Evolutionary conservation across 345 rosid species (phyloP), one percentile per base, ranked within the genome.

Genomic region (Lepidium sativum): DNA sequence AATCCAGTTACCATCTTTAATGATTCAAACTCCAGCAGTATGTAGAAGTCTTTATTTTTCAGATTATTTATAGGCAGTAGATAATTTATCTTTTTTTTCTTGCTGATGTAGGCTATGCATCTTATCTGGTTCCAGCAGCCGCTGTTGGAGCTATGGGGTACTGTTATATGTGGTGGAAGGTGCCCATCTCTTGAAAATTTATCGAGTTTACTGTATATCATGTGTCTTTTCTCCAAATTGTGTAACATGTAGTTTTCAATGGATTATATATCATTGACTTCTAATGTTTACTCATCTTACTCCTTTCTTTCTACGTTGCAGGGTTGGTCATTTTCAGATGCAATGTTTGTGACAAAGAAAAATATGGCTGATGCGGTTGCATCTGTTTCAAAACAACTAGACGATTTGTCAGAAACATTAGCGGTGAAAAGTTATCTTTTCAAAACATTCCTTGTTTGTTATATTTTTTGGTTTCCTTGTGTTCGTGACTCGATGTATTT

Each of bases 91-190:
- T 60, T 65, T 67, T 39, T 27, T 61, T 54, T 27, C 4, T 55
- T 71, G 35, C 76, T 70, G 35, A 13, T 18, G 60, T 77, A 89
- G 95, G 87, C 69, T 78, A 67, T 73, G 77, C 89, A 32, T 92
- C 98, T 55, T 92, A 89, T 76, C 67, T 92, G 55, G 80, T 81
- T 35, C 98, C 97, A 65, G 97, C 98, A 53, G 92, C 96, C 17
- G 98, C 94, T 2, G 61, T 92, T 63, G 97, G 98, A 77, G 97
- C 92, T 60, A 78, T 92, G 91, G 95, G 96, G 41, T 92, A 89
- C 77, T 84, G 94, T 77, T 89, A 87, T 75, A 85, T 89, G 95
- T 84, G 89, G 96, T 92, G 96, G 98, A 89, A 87, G 96, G 98
- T 60, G 48, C 55, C 44, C 18, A 0, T 42, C 54, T 61, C 63